These are phyloP conservation scores for Sugiyamaella boreocaroliniensis DNA, from an alignment of 805 yeast genomes.

Conservation along the genomic window DNA sequence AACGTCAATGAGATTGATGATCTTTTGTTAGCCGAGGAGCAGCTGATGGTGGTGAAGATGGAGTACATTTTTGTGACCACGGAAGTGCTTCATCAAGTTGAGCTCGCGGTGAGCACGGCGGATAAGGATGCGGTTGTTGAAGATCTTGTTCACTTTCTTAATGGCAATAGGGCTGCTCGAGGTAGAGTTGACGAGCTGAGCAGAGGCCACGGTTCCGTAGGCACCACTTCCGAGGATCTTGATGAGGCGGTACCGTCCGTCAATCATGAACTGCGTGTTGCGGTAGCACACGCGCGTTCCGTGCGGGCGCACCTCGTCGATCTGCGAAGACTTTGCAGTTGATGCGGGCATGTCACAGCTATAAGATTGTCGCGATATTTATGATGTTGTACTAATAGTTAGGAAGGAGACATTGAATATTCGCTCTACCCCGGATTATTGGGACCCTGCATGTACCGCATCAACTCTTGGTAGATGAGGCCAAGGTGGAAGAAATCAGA, in stretches of 20 bases:
- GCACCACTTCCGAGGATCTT: slow-evolving; percentile 74
- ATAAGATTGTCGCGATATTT: too few relatives aligned
- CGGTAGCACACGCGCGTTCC: not conserved
- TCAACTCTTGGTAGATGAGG: too few relatives aligned
- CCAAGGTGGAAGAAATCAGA: too few relatives aligned
- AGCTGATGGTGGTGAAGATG: not conserved
- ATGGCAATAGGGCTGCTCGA: slow-evolving; percentile 52
- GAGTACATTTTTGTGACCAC: slow-evolving; percentile 71
- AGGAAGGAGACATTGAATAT: too few relatives aligned
- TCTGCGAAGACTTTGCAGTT: too few relatives aligned
- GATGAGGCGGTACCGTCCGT: slow-evolving; percentile 51
- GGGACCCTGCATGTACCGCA: too few relatives aligned
- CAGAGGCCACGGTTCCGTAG: slow-evolving; percentile 80
- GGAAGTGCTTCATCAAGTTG: slow-evolving; percentile 70
- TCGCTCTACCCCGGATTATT: too few relatives aligned
- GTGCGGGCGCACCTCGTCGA: not conserved
- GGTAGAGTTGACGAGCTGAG: slow-evolving; percentile 44
- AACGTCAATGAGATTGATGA: slow-evolving; percentile 64
- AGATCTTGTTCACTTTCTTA: slow-evolving; percentile 70
- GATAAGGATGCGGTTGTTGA: slow-evolving; percentile 56
- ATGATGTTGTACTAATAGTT: too few relatives aligned
- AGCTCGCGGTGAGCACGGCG: slow-evolving; percentile 81
- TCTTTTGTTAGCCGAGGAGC: slow-evolving; percentile 27
- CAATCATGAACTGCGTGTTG: slow-evolving; percentile 43
- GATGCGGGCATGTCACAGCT: too few relatives aligned